phyloP scores from a whole-genome alignment of 306 rosid species.

The Prunus salicina region DNA sequence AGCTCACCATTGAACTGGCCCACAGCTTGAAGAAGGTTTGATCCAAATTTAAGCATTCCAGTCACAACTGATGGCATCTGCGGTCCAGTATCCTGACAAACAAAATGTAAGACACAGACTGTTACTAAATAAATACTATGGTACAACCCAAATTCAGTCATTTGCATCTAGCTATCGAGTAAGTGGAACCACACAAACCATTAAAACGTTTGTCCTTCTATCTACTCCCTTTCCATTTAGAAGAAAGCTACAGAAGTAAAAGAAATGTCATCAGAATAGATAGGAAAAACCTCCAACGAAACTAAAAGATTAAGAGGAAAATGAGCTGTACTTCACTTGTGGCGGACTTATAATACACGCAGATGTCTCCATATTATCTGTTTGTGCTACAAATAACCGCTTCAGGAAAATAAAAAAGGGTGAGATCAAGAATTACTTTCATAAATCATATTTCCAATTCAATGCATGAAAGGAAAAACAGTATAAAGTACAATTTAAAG shows the following conservation, averaged over 20 bases:
- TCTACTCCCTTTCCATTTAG: constrained; percentile 79
- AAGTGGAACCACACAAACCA: constrained; percentile 50
- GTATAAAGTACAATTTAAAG: constrained; percentile 2
- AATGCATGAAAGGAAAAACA: background rate
- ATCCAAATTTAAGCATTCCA: constrained; percentile 63
- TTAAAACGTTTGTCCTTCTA: constrained; percentile 42
- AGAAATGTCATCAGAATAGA: constrained; percentile 33
- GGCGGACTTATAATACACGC: constrained; percentile 87
- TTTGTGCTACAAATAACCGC: constrained; percentile 77
- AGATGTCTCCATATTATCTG: constrained; percentile 71
- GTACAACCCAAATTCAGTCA: constrained; percentile 20
- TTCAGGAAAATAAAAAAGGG: constrained; percentile 37
- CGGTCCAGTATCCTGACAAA: constrained; percentile 78
- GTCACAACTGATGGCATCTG: constrained; percentile 80
- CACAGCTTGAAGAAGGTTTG: constrained; percentile 86
- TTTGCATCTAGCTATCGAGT: constrained; percentile 5
- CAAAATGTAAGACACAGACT: constrained; percentile 13
- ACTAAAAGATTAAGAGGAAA: constrained; percentile 9
- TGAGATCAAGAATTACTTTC: background rate
- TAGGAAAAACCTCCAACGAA: constrained; percentile 3
- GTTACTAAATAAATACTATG: constrained; percentile 20
- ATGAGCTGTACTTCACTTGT: constrained; percentile 66
- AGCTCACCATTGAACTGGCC: constrained; percentile 83
- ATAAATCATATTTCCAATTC: constrained; percentile 6
- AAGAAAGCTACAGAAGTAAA: constrained; percentile 63